Evolutionary conservation across 768 basidiomycete species (phyloP).

Genomic region (Lactarius hatsudake): DNA sequence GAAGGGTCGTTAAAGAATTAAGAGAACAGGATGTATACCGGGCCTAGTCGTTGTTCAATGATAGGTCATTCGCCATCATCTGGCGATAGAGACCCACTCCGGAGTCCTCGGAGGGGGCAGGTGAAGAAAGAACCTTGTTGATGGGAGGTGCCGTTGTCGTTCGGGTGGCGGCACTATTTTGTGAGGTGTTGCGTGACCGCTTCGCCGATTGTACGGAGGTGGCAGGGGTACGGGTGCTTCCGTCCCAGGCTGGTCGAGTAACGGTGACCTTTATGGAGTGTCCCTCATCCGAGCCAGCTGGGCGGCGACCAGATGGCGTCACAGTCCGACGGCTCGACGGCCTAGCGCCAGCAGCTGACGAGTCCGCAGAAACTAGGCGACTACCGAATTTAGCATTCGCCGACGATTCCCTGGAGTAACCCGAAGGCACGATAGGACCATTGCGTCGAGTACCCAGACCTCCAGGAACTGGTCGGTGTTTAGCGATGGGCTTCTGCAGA

Average conservation of each 20-base stretch:
- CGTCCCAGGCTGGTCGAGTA: slow-evolving; percentile 71
- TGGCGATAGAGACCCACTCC: slow-evolving; percentile 83
- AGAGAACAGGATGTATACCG: slow-evolving; percentile 28
- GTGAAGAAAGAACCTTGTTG: slow-evolving; percentile 55
- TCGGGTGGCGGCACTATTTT: slow-evolving; percentile 57
- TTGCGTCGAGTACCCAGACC: slow-evolving; percentile 37
- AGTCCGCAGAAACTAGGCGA: slow-evolving; percentile 68
- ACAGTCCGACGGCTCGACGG: slow-evolving; percentile 63
- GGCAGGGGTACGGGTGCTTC: slow-evolving; percentile 46
- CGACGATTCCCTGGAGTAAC: slow-evolving; percentile 77
- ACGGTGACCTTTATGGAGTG: slow-evolving; percentile 67
- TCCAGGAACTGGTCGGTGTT: slow-evolving; percentile 38
- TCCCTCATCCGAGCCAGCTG: slow-evolving; percentile 56
- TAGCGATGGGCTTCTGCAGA: slow-evolving; percentile 72
- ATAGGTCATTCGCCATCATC: slow-evolving; percentile 72
- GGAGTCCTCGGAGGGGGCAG: slow-evolving; percentile 78
- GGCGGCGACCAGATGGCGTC: slow-evolving; percentile 45
- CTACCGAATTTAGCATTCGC: slow-evolving; percentile 93
- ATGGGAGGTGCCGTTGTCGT: slow-evolving; percentile 35
- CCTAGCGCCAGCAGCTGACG: slow-evolving; percentile 42
- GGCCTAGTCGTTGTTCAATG: slow-evolving; percentile 42
- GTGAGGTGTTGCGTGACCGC: slow-evolving; percentile 69
- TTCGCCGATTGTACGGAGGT: slow-evolving; percentile 42
- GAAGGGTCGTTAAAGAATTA: slow-evolving; percentile 27
- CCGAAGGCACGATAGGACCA: slow-evolving; percentile 44